phyloP scores from a whole-genome alignment of 768 basidiomycete species.

The Trametes villosa region DNA sequence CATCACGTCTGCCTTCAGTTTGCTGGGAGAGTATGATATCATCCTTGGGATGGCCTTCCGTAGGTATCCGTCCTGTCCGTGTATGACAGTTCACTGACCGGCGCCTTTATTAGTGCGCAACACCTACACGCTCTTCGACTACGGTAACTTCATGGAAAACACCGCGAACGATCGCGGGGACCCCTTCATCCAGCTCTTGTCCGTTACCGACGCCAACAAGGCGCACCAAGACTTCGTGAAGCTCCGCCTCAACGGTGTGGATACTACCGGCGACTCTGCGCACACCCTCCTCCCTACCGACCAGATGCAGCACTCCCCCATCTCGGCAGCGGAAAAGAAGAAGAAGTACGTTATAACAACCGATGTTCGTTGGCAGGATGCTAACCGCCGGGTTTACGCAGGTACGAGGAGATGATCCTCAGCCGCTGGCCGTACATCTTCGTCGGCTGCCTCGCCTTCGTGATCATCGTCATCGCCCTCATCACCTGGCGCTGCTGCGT shows the following conservation, averaged over 20 bases:
- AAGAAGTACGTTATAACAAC: slow-evolving; percentile 24
- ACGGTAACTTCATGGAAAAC: slow-evolving; percentile 66
- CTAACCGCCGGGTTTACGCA: neutral
- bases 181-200: slow-evolving; percentile 73
- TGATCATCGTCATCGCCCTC: slow-evolving; percentile 31
- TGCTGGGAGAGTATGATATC: slow-evolving; percentile 80
- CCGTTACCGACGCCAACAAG: slow-evolving; percentile 53
- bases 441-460: slow-evolving; percentile 37
- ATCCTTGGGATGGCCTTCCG: slow-evolving; percentile 83
- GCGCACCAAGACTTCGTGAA: slow-evolving; percentile 72
- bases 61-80: slow-evolving; percentile 40
- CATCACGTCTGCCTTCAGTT: slow-evolving; percentile 77
- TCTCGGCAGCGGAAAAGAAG: slow-evolving; percentile 33
- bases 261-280: slow-evolving; percentile 56
- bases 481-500: slow-evolving; percentile 38
- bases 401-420: slow-evolving; percentile 36
- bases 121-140: slow-evolving; percentile 71
- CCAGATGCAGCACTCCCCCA: slow-evolving; percentile 63
- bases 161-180: slow-evolving; percentile 48
- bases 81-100: slow-evolving; percentile 2
- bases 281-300: slow-evolving; percentile 64
- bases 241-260: slow-evolving; percentile 60
- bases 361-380: neutral
- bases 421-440: slow-evolving; percentile 38
- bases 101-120: slow-evolving; percentile 62